Conservation (phyloP, 2,329 filamentous ascomycete species). For the Xylariaceae sp. region DNA sequence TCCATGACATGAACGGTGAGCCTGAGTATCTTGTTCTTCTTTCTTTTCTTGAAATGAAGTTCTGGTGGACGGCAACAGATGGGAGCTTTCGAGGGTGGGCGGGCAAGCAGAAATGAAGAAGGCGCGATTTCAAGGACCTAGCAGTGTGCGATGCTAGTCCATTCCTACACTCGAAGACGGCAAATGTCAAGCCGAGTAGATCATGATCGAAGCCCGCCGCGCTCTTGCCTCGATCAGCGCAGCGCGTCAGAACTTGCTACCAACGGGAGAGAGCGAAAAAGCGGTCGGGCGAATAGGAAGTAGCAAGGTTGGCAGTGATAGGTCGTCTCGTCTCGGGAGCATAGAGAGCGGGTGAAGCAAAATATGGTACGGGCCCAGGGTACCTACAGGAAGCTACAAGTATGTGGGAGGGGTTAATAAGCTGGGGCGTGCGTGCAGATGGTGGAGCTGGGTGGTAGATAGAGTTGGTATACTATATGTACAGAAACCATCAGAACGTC, state of each 20-base stretch:
- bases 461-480: too few relatives aligned
- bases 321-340: conserved; percentile 20
- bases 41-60: too few relatives aligned
- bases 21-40: conserved; percentile 36
- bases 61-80: conserved; percentile 19
- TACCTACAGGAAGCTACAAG: neutral
- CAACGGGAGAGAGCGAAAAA: conserved; percentile 11
- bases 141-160: conserved; percentile 14
- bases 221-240: conserved; percentile 23
- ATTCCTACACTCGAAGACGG: conserved; percentile 18
- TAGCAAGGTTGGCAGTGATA: conserved; percentile 23
- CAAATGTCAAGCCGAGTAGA: conserved; percentile 14
- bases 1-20: conserved; percentile 41
- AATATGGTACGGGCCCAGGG: conserved; percentile 12
- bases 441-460: conserved; percentile 25
- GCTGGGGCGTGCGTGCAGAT: conserved; percentile 16
- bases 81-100: too few relatives aligned
- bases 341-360: conserved; percentile 23
- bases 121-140: conserved; percentile 5
- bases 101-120: too few relatives aligned
- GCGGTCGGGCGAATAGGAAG: conserved; percentile 24
- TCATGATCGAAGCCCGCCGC: conserved; percentile 22
- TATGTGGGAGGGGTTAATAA: conserved; percentile 26
- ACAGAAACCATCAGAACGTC: too few relatives aligned
- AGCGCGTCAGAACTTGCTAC: conserved; percentile 12